Percentiles rank a stretch among this genome's conserved stretches.
Conservation (phyloP, 345 rosid genomes). For the Rhizophora apiculata region DNA sequence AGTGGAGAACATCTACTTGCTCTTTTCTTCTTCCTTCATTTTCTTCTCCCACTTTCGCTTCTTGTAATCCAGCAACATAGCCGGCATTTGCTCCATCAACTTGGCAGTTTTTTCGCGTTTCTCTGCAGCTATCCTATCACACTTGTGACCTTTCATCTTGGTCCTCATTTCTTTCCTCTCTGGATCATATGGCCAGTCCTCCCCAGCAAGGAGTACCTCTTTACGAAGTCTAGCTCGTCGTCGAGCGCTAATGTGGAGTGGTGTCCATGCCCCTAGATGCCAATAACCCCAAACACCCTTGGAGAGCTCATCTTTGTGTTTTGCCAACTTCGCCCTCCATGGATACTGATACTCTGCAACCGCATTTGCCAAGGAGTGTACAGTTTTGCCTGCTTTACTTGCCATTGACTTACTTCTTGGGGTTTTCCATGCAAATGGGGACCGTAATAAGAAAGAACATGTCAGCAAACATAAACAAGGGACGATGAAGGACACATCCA, state of each 20-base stretch:
- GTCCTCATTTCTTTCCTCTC: conserved; percentile 83
- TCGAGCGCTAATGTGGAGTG: conserved; percentile 78
- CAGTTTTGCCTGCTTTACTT: conserved; percentile 74
- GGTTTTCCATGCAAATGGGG: neutral
- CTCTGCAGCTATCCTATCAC: conserved; percentile 77
- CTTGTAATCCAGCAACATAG: conserved; percentile 76
- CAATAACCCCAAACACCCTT: conserved; percentile 95
- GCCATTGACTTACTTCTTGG: conserved; percentile 45
- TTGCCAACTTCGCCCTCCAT: conserved; percentile 72
- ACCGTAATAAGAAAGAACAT: neutral
- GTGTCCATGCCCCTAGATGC: conserved; percentile 92
- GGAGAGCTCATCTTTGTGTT: conserved; percentile 64
- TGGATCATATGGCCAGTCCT: conserved; percentile 88
- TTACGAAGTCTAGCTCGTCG: conserved; percentile 82
- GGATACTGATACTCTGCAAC: conserved; percentile 61
- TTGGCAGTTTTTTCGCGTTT: conserved; percentile 77
- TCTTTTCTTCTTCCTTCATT: conserved; percentile 88
- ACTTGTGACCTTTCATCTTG: conserved; percentile 83
- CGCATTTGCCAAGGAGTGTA: conserved; percentile 53
- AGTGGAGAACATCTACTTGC: neutral
- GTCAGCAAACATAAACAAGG: too few relatives aligned
- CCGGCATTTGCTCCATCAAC: conserved; percentile 87
- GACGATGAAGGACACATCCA: too few relatives aligned
- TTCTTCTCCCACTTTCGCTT: conserved; percentile 96
- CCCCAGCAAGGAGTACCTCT: conserved; percentile 69